Evolutionary conservation across 371 early-diverging fungal genomes (phyloP), one percentile per base, ranked within the genome.

Genomic region (Dinochytrium kinnereticum): DNA sequence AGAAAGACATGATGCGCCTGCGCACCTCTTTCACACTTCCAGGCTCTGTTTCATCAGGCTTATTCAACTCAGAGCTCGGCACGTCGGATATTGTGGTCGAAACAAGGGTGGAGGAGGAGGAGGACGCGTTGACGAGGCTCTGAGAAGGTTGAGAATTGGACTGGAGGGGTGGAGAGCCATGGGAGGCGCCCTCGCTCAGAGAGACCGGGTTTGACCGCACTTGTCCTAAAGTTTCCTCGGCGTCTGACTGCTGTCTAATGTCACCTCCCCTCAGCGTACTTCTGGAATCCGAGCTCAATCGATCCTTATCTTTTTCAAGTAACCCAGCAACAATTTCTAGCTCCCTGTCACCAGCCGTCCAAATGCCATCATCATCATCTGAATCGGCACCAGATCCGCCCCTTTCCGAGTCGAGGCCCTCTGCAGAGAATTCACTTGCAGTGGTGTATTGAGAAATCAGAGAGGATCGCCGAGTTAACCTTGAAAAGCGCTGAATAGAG

Each of bases 311-410:
- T 10, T 5, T 26, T 38, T 44, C 40, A 44, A 38, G n/a, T 15
- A 26, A 15, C 13, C 17, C 30, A 24, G 30, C 38, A 30, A 66
- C 24, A 3, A 44, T 44, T 33, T 66, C 66, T 15, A 66, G 39
- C 24, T 66, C 44, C 44, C 30, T 38, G 66, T 66, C 66, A 19
- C 66, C 66, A 44, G 61, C 61, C 34, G 66, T 40, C 66, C 66
- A 66, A 44, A 38, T 66, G 2, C 49, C 66, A 19, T 66, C 66
- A 5, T 61, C 64, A 33, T 44, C 66, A 37, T 37, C 37, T 13
- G 26, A 3, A 5, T 13, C 3, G 28, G 26, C 36, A 24, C 33
- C 26, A 13, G 13, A 10, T 28, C 10, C n/a, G 44, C 24, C 66
- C 2, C 34, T 15, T 19, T 10, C 21, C 39, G 38, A 21, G 66